These are phyloP conservation scores for Colletotrichum sp. DNA, from an alignment of 2,329 filamentous ascomycete genomes.

Conservation along the genomic window DNA sequence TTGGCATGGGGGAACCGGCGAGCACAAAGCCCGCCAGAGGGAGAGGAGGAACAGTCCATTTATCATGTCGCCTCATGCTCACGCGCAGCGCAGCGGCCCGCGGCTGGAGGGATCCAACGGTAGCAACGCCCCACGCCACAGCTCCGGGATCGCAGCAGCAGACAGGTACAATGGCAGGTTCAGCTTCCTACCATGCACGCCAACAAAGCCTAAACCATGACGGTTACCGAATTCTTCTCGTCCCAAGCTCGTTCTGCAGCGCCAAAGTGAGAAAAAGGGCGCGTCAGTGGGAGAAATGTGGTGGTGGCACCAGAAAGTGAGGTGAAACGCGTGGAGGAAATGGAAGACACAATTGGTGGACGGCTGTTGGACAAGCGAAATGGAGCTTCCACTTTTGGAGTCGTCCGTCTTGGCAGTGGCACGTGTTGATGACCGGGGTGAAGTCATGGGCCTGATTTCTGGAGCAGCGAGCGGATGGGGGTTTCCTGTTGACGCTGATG, in stretches of 20 bases:
- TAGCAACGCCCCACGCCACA: neutral
- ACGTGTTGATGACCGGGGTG: neutral
- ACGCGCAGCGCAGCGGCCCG: neutral
- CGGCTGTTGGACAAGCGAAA: neutral
- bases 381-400: slow-evolving; percentile 3
- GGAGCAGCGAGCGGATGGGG: neutral
- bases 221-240: neutral
- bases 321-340: slow-evolving; percentile 12
- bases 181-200: neutral
- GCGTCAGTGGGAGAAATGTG: neutral
- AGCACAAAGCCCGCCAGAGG: neutral
- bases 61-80: slow-evolving; percentile 9
- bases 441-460: neutral
- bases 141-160: neutral
- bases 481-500: neutral
- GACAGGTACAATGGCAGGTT: neutral
- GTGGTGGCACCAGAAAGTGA: neutral
- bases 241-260: neutral
- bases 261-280: neutral
- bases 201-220: neutral
- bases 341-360: neutral
- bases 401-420: slow-evolving; percentile 12
- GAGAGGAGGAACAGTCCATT: neutral
- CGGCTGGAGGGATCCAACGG: neutral
- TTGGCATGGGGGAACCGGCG: slow-evolving; percentile 11